Percentiles rank a stretch among this genome's conserved stretches.
Evolutionary conservation across 176 grass and related monocot genomes (phyloP).

Genomic region (Musa troglodytarum): DNA sequence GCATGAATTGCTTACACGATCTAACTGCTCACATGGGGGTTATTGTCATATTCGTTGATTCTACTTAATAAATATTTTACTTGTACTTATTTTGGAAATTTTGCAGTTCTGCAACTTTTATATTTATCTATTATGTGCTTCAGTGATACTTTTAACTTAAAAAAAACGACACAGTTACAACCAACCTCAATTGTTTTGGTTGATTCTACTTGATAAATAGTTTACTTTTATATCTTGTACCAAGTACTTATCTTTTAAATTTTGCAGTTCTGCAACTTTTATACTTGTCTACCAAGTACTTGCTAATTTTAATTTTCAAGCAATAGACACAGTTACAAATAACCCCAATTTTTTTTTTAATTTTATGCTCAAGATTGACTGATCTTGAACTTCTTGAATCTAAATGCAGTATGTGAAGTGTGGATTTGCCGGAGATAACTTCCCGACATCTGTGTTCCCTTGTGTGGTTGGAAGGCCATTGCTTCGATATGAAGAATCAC

Average conservation of each 20-base stretch:
- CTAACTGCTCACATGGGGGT: too few relatives aligned
- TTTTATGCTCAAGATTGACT: not conserved
- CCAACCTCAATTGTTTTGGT: not conserved
- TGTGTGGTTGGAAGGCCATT: conserved; percentile 82
- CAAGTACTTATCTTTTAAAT: too few relatives aligned
- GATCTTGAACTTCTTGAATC: conserved; percentile 3
- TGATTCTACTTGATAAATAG: too few relatives aligned
- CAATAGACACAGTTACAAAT: not conserved
- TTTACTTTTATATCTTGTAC: too few relatives aligned
- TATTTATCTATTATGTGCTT: not conserved
- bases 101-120: too few relatives aligned
- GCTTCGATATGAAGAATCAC: conserved; percentile 83
- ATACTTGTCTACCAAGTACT: not conserved
- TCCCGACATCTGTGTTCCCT: conserved; percentile 81
- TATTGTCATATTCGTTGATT: too few relatives aligned
- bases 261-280: too few relatives aligned
- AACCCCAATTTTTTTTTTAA: not conserved
- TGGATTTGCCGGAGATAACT: conserved; percentile 90
- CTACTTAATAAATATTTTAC: too few relatives aligned
- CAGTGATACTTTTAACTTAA: not conserved
- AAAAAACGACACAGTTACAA: not conserved
- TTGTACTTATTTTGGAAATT: too few relatives aligned
- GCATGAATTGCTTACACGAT: too few relatives aligned
- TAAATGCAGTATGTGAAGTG: conserved; percentile 92
- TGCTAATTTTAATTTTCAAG: not conserved